phyloP scores from a whole-genome alignment of 176 grass and related monocot species.

The Aegilops speltoides region DNA sequence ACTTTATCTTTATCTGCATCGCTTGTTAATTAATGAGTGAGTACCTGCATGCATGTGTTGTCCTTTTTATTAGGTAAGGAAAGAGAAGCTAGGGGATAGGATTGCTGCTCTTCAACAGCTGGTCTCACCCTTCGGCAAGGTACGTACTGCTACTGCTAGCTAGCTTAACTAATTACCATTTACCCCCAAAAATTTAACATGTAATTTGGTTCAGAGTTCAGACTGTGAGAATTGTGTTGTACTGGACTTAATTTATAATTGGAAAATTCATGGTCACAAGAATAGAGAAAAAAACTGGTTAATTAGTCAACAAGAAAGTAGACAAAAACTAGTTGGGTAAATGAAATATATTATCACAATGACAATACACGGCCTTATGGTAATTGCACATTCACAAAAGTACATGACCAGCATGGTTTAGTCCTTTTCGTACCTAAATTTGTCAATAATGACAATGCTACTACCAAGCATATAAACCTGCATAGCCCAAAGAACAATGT shows the following conservation, averaged over 20 bases:
- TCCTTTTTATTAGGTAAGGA: constrained; percentile 67
- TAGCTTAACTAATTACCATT: too few relatives aligned
- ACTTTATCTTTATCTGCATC: neutral
- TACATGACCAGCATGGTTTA: neutral
- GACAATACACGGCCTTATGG: neutral
- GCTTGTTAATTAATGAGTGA: neutral
- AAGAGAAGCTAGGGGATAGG: constrained; percentile 96
- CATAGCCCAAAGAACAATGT: neutral
- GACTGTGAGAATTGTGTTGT: neutral
- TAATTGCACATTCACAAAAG: neutral
- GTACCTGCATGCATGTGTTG: neutral
- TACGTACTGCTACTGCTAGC: constrained; percentile 9
- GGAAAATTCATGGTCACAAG: neutral
- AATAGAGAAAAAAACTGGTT: neutral
- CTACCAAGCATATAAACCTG: neutral
- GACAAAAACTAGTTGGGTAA: neutral
- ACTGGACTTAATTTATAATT: neutral
- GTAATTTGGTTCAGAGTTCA: neutral
- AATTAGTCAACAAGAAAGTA: neutral
- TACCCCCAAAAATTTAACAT: neutral
- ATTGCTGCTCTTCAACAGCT: constrained; percentile 96
- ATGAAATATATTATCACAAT: neutral
- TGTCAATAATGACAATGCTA: neutral
- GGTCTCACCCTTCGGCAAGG: constrained; percentile 94
- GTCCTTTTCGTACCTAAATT: neutral